Evolutionary conservation across 1,139 yeast genomes (phyloP).

Genomic region (Diutina rugosa): DNA sequence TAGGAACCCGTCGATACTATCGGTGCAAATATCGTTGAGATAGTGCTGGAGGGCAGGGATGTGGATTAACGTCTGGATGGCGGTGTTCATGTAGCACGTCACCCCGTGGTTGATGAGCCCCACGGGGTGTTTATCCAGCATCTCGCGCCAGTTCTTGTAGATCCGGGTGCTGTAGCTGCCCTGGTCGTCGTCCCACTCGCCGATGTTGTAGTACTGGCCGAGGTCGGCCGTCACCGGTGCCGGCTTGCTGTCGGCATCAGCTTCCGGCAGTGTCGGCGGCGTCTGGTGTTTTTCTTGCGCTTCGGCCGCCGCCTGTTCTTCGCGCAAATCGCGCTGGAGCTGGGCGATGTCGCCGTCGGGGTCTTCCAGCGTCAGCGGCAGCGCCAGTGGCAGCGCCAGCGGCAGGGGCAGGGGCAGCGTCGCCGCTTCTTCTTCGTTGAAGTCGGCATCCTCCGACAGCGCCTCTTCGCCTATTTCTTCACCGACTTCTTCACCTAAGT

Average conservation of each 20-base stretch:
- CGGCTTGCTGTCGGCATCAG: conserved; percentile 4
- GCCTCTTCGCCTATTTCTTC: not conserved
- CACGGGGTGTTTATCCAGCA: conserved; percentile 36
- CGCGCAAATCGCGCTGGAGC: conserved; percentile 3
- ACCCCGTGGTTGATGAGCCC: conserved; percentile 90
- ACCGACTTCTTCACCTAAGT: not conserved
- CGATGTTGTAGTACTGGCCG: conserved; percentile 12
- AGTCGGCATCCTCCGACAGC: not conserved
- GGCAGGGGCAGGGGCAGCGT: not conserved
- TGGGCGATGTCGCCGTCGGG: conserved; percentile 2
- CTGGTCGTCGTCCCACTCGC: conserved; percentile 38
- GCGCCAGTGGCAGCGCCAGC: not conserved
- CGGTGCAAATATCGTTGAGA: conserved; percentile 15
- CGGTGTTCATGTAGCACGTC: conserved; percentile 93
- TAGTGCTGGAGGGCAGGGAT: conserved; percentile 87
- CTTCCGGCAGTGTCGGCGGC: not conserved
- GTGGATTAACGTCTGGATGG: conserved; percentile 81
- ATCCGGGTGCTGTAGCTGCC: conserved; percentile 43
- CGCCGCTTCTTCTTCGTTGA: not conserved
- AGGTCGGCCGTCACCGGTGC: not conserved
- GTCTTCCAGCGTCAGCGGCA: not conserved
- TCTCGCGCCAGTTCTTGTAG: conserved; percentile 47
- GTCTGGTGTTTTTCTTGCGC: not conserved
- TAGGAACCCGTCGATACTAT: conserved; percentile 37
- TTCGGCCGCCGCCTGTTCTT: not conserved